Percentiles rank a stretch among this genome's conserved stretches.
Evolutionary conservation across 179 eudicot species (phyloP).

Genomic region (Patellifolia procumbens): DNA sequence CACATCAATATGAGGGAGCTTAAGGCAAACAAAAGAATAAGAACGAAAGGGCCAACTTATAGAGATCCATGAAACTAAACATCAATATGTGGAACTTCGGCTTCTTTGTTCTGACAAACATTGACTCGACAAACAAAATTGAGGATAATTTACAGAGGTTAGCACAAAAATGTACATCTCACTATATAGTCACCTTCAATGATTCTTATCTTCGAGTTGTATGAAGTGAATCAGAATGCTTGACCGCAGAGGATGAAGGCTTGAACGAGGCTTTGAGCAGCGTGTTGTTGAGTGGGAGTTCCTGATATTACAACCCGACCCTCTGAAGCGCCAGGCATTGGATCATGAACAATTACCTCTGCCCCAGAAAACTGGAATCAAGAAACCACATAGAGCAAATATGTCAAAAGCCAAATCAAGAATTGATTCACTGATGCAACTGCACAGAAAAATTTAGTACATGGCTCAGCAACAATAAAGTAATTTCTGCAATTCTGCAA

Average conservation of each 20-base stretch:
- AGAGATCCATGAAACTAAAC: slow-evolving; percentile 1
- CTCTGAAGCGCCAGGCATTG: slow-evolving; percentile 44
- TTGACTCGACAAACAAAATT: not conserved
- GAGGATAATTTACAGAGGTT: slow-evolving; percentile 13
- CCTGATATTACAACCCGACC: slow-evolving; percentile 49
- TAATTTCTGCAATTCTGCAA: not conserved
- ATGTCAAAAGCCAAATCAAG: not conserved
- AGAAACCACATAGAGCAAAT: not conserved
- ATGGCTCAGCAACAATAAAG: not conserved
- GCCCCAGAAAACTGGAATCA: slow-evolving; percentile 52
- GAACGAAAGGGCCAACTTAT: slow-evolving; percentile 5
- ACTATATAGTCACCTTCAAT: not conserved
- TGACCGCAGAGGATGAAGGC: slow-evolving; percentile 51
- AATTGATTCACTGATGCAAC: not conserved
- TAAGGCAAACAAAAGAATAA: not conserved
- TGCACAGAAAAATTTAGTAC: not conserved
- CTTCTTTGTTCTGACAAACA: not conserved
- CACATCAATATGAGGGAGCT: no score
- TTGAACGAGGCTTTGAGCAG: slow-evolving; percentile 54
- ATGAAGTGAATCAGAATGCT: slow-evolving; percentile 26
- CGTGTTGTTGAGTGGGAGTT: slow-evolving; percentile 35
- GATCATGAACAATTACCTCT: slow-evolving; percentile 47
- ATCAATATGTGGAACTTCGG: not conserved
- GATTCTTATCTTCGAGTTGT: not conserved
- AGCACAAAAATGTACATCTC: slow-evolving; percentile 27